Evolutionary conservation across 2,329 filamentous ascomycete genomes (phyloP).

Genomic region (Scleromitrula shiraiana): DNA sequence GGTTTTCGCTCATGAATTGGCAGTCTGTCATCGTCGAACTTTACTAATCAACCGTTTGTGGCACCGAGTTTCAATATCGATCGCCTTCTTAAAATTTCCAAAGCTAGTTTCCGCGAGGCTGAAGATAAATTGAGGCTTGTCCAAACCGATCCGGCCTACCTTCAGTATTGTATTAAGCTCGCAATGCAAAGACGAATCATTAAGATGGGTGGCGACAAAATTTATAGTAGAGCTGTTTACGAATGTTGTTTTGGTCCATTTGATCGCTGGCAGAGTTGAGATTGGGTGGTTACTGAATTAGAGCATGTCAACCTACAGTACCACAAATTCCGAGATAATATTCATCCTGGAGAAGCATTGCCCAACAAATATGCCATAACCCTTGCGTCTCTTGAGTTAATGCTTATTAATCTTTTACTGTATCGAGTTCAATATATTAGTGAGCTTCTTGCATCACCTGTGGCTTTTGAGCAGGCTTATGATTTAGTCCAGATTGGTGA

Average conservation of each 20-base stretch:
- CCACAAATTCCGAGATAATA: too few relatives aligned
- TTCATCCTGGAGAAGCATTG: too few relatives aligned
- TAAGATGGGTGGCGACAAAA: neutral
- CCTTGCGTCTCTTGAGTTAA: too few relatives aligned
- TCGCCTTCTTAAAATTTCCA: neutral
- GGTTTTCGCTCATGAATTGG: neutral
- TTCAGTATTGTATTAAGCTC: neutral
- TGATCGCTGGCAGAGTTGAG: too few relatives aligned
- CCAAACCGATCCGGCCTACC: neutral
- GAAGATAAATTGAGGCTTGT: neutral
- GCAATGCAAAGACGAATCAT: neutral
- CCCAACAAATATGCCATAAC: too few relatives aligned
- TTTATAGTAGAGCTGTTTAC: neutral
- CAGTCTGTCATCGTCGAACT: neutral
- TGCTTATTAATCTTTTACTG: too few relatives aligned
- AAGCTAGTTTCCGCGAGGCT: neutral
- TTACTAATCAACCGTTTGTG: neutral
- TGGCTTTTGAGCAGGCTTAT: too few relatives aligned
- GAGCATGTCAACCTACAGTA: too few relatives aligned
- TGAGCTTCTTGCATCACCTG: too few relatives aligned
- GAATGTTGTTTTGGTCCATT: neutral
- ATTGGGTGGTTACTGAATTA: too few relatives aligned
- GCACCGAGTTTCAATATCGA: neutral
- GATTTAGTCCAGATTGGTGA: too few relatives aligned
- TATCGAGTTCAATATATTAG: too few relatives aligned